Evolutionary conservation across 495 filamentous ascomycete species (phyloP), one percentile per base, ranked within the genome.

Genomic region (Ramalina intermedia): DNA sequence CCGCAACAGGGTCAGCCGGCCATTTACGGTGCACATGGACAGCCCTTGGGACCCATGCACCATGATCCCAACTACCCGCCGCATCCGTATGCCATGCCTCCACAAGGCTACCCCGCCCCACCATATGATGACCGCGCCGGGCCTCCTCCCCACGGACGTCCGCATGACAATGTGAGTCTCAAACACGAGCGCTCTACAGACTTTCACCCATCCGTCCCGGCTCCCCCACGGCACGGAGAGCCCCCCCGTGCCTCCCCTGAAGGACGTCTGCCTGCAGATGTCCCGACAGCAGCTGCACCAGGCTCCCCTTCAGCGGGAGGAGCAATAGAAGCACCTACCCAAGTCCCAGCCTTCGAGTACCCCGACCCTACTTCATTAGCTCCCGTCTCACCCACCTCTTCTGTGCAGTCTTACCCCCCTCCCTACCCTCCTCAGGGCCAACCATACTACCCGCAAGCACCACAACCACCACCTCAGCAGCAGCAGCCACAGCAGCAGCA

Each of bases 21-120:
- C 63, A 62, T 87, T 37, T 87, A 83, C 63, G 84, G 84, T 26
- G 81, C 84, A 35, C 82, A 86, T 56, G 84, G 84, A 29, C 81
- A 87, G 57, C 84, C 82, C 36, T 72, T 80, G 20, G 63, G 63
- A 50, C 76, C 78, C 12, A 70, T 73, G 11, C 75, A 74, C 48
- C 70, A 72, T 53, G 63, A 70, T 51, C 66, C 68, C 37, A 58
- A 64, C 52, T 69, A 78, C 41, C 63, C 65, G 52, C 71, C 67
- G 40, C 74, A 67, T 45, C 56, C 50, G 55, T 62, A 69, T 46
- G 51, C 62, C 37, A 61, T 62, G 55, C 59, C 65, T 58, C 55
- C 68, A 54, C 62, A 60, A 12, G 59, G 56, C n/a, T 66, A 65
- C 43, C 55, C 49, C 39, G 55, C 41, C 17, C 57, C 48, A 8